phyloP scores from a whole-genome alignment of 1,284 basidiomycete species.

The Pyrrhoderma noxium region DNA sequence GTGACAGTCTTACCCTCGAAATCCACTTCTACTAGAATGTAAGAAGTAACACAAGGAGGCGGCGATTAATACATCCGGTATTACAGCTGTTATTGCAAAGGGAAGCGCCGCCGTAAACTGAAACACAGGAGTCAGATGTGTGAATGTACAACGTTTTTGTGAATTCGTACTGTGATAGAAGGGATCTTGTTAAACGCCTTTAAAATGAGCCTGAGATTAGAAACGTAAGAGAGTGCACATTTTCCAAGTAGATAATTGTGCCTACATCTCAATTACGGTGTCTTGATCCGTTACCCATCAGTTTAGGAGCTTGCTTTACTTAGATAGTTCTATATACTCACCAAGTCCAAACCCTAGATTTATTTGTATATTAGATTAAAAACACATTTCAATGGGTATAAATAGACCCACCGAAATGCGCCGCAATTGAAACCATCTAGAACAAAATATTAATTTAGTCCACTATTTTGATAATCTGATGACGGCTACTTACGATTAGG shows the following conservation, averaged over 20 bases:
- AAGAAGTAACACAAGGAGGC: conserved; percentile 33
- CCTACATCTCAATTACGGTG: conserved; percentile 12
- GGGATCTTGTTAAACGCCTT: conserved; percentile 7
- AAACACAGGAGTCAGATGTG: neutral
- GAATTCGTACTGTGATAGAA: conserved; percentile 9
- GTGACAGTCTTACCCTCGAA: conserved; percentile 6
- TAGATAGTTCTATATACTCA: neutral
- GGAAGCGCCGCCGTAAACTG: conserved; percentile 28
- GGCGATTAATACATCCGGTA: conserved; percentile 38
- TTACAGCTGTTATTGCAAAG: conserved; percentile 32
- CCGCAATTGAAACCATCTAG: conserved; percentile 8
- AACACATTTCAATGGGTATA: neutral
- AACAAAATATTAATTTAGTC: neutral
- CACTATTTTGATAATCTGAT: neutral
- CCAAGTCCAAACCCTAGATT: conserved; percentile 14
- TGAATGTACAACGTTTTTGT: neutral
- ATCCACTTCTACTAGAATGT: conserved; percentile 25
- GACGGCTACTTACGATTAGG: conserved; percentile 10
- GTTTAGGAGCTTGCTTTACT: neutral
- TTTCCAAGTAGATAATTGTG: neutral
- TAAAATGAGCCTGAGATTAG: conserved; percentile 3
- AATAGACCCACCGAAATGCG: conserved; percentile 11
- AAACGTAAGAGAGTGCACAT: neutral
- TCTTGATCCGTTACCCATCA: neutral
- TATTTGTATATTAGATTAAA: neutral